phyloP scores from a whole-genome alignment of 768 basidiomycete genomes.

The Suillus placidus region DNA sequence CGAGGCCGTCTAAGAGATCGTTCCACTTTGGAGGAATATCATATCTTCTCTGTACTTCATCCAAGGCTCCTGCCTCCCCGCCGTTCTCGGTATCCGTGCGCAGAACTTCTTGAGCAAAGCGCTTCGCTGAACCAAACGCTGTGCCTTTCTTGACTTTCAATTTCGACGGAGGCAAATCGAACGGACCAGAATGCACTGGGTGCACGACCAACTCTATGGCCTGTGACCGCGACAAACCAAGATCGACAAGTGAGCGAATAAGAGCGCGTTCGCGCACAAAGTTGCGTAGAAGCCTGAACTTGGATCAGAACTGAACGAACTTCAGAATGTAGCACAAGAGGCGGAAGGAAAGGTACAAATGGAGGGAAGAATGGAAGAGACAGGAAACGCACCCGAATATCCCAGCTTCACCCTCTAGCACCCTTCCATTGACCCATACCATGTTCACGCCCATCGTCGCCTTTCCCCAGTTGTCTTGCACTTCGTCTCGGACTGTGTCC shows the following conservation, averaged over 20 bases:
- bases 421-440: slow-evolving; percentile 83
- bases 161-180: slow-evolving; percentile 3
- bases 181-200: slow-evolving; percentile 47
- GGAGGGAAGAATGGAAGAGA: background rate
- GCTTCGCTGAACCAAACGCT: slow-evolving; percentile 17
- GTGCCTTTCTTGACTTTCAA: slow-evolving; percentile 2
- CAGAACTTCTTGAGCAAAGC: slow-evolving; percentile 6
- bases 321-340: background rate
- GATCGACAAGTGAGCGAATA: slow-evolving; percentile 56
- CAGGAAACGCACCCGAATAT: slow-evolving; percentile 46
- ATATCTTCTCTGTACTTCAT: slow-evolving; percentile 72
- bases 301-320: background rate
- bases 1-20: slow-evolving; percentile 61
- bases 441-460: slow-evolving; percentile 55
- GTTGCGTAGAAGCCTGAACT: slow-evolving; percentile 60
- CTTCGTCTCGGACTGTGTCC: slow-evolving; percentile 52
- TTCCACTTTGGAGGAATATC: slow-evolving; percentile 56
- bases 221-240: slow-evolving; percentile 65
- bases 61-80: slow-evolving; percentile 55
- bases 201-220: slow-evolving; percentile 78
- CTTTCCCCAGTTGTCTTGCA: slow-evolving; percentile 56
- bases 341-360: background rate
- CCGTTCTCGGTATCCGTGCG: slow-evolving; percentile 38
- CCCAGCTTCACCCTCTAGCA: slow-evolving; percentile 64
- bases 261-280: slow-evolving; percentile 71